phyloP scores from a whole-genome alignment of 768 basidiomycete species.

The Rhodocollybia butyracea region DNA sequence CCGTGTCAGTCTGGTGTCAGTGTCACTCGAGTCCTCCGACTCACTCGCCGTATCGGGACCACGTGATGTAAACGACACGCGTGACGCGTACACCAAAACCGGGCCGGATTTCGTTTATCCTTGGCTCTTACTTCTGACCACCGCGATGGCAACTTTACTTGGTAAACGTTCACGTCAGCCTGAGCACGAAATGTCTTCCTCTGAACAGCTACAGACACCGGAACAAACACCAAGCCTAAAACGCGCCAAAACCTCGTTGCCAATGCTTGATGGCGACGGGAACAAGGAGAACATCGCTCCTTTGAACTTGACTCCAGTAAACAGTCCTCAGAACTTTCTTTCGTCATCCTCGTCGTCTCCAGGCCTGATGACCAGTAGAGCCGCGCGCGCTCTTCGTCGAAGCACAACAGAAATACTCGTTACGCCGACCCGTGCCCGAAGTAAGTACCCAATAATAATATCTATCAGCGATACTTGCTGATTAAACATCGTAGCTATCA shows the following conservation, averaged over 20 bases:
- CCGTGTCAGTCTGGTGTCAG: too few relatives aligned
- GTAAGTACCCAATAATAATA: conserved; percentile 38
- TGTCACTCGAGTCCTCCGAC: too few relatives aligned
- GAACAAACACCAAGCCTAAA: conserved; percentile 65
- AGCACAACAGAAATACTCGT: conserved; percentile 24
- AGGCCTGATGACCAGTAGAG: conserved; percentile 34
- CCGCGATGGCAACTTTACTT: conserved; percentile 33
- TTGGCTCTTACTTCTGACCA: not conserved
- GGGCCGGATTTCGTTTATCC: too few relatives aligned
- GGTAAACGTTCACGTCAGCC: conserved; percentile 47
- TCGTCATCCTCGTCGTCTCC: too few relatives aligned
- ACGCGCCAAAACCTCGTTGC: conserved; percentile 45
- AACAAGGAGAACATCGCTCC: conserved; percentile 86
- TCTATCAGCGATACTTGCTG: conserved; percentile 5
- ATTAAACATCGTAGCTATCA: conserved; percentile 29
- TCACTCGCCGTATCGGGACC: too few relatives aligned
- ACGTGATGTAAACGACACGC: too few relatives aligned
- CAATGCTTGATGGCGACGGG: conserved; percentile 47
- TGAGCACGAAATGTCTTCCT: conserved; percentile 18
- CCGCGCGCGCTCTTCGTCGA: conserved; percentile 32
- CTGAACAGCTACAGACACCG: conserved; percentile 48
- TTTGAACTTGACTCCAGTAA: conserved; percentile 34
- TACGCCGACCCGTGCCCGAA: conserved; percentile 40
- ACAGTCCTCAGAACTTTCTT: conserved; percentile 22
- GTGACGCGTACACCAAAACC: too few relatives aligned